A percentile compares a stretch with the other conserved stretches of the same genome.
Conservation (phyloP, 164 flowering plant genomes). For the Brasenia schreberi region DNA sequence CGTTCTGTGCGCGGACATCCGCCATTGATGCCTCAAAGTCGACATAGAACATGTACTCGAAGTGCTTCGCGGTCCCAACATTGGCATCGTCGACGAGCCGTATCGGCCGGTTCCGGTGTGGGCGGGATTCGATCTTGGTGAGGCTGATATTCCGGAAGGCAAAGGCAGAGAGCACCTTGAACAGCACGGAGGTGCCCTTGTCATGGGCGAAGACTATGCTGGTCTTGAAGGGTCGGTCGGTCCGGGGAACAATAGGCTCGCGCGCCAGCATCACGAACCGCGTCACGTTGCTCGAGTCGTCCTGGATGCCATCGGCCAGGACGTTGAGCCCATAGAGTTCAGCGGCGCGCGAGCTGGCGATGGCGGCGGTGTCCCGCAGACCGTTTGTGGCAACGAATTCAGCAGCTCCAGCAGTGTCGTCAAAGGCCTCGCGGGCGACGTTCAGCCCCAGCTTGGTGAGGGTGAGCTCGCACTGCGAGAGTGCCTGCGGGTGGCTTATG, state of each 20-base stretch:
- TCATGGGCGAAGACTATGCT: slow-evolving; percentile 44
- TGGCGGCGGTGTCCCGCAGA: slow-evolving; percentile 23
- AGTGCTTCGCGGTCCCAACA: slow-evolving; percentile 42
- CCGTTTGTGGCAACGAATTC: slow-evolving; percentile 14
- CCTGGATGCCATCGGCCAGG: slow-evolving; percentile 31
- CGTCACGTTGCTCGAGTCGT: slow-evolving; percentile 34
- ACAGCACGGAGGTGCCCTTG: slow-evolving; percentile 37
- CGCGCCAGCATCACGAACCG: slow-evolving; percentile 43
- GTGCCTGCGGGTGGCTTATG: slow-evolving; percentile 39
- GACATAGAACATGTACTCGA: slow-evolving; percentile 66
- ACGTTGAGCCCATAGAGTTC: slow-evolving; percentile 19
- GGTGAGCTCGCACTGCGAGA: slow-evolving; percentile 36
- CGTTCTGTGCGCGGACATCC: slow-evolving; percentile 57
- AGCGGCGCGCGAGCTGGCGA: slow-evolving; percentile 24
- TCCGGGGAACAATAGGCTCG: slow-evolving; percentile 44
- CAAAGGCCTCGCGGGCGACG: slow-evolving; percentile 23
- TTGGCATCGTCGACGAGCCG: slow-evolving; percentile 29
- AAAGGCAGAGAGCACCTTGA: slow-evolving; percentile 41
- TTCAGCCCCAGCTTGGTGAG: slow-evolving; percentile 22
- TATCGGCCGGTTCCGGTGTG: slow-evolving; percentile 29
- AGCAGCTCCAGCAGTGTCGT: slow-evolving; percentile 27
- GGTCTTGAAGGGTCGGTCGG: slow-evolving; percentile 40
- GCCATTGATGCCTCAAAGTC: slow-evolving; percentile 92
- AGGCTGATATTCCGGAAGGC: slow-evolving; percentile 33
- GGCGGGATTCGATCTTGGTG: slow-evolving; percentile 49